These are phyloP conservation scores for Yamadazyma trypodendri DNA, from an alignment of 1,139 yeast genomes.

Conservation along the genomic window DNA sequence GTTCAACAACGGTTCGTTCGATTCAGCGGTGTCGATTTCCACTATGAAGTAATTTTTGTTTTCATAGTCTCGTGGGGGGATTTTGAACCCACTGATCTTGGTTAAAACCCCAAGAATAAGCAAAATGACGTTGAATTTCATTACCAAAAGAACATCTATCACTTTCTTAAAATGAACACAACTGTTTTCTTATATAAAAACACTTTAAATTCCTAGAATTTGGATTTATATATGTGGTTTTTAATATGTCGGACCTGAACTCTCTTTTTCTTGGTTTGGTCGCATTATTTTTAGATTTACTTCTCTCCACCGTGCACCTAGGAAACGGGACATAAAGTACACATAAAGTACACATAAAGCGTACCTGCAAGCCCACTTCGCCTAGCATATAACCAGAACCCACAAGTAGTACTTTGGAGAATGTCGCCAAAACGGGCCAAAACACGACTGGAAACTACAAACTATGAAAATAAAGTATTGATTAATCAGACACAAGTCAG, in stretches of 20 bases:
- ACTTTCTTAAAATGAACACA: not conserved
- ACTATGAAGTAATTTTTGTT: conserved; percentile 54
- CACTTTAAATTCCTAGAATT: not conserved
- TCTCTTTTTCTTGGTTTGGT: not conserved
- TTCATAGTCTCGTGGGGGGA: conserved; percentile 39
- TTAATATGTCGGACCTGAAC: not conserved
- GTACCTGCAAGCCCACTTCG: too few relatives aligned
- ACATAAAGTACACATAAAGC: too few relatives aligned
- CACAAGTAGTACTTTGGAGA: too few relatives aligned
- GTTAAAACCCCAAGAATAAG: conserved; percentile 5
- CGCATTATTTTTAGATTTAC: not conserved
- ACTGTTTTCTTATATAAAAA: not conserved
- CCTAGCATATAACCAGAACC: too few relatives aligned
- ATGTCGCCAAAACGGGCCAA: too few relatives aligned
- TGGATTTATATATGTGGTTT: not conserved
- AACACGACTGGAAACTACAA: too few relatives aligned
- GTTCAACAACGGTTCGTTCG: conserved; percentile 26
- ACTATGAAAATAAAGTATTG: too few relatives aligned
- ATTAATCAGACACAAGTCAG: too few relatives aligned
- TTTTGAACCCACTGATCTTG: conserved; percentile 9
- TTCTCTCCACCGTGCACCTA: too few relatives aligned
- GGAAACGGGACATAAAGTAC: too few relatives aligned
- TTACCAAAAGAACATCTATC: conserved; percentile 2
- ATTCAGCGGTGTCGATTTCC: conserved; percentile 42
- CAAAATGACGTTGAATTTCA: conserved; percentile 5